Percentiles rank a stretch among this genome's conserved stretches.
Conservation (phyloP, 2,329 filamentous ascomycete genomes). For the Penicillium frequentans region DNA sequence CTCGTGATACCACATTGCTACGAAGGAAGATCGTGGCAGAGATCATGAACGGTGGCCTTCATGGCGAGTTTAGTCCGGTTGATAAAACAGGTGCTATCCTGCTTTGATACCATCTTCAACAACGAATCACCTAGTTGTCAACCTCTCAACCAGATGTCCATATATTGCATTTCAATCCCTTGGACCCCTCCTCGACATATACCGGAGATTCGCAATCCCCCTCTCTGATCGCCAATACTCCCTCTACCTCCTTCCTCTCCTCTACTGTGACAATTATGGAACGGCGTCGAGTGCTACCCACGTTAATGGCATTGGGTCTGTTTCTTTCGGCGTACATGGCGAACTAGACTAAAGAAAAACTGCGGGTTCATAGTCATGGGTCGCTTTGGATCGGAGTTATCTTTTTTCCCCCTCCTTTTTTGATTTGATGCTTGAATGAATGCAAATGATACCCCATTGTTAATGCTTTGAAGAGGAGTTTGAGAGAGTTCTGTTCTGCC, state of each 20-base stretch:
- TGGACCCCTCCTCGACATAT: too few relatives aligned
- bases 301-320: conserved; percentile 4
- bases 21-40: conserved; percentile 50
- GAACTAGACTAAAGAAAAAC: conserved; percentile 12
- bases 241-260: not conserved
- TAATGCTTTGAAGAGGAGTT: not conserved
- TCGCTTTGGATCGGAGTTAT: not conserved
- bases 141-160: not conserved
- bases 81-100: conserved; percentile 19
- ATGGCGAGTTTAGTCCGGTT: conserved; percentile 41
- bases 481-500: not conserved
- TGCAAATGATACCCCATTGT: conserved; percentile 25
- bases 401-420: conserved; percentile 1
- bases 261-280: not conserved
- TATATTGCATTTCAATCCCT: not conserved
- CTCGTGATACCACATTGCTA: conserved; percentile 41
- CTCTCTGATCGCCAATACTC: not conserved
- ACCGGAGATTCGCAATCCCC: not conserved
- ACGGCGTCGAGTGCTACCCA: not conserved
- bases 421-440: conserved; percentile 18
- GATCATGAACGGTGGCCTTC: conserved; percentile 46
- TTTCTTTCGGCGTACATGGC: conserved; percentile 17
- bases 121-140: not conserved
- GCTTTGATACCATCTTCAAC: conserved; percentile 18
- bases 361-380: conserved; percentile 1